Evolutionary conservation across 352 stramenopile species (phyloP), one percentile per base, ranked within the genome.

Genomic region (Aphanomyces euteiches): DNA sequence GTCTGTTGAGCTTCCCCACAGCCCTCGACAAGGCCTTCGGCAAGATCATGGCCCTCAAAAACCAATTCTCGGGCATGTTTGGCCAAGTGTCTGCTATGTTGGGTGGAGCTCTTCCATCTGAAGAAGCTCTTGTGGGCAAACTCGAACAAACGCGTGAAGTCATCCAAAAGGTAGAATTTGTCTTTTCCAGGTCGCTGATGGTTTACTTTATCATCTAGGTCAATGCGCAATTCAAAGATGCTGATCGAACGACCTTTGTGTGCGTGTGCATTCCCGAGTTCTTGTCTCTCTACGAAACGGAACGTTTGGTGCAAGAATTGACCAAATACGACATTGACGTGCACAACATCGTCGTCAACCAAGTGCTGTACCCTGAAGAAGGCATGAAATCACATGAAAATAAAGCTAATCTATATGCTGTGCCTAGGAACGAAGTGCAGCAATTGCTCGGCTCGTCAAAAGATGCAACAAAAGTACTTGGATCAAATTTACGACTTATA

Each of bases 381-480:
- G 47, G 54, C 56, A 59, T 28, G 10, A 28, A 60, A 34, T 13
- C 17, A 13, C 21, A 68, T 4, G 28, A 28, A 28, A 2, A 28
- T 28, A 28, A 8, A 15, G 15, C 61, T 38, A 41, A 6, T 10
- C 57, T 56, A 47, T n/a, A 17, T 34, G 13, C 3, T 10, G 34
- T 17, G 19, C 34, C 77, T 84, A 48, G 78, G 74, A 50, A 89
- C 84, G 56, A 81, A 75, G 37, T 95, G 87, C 80, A 90, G 88
- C 74, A 99, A 98, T 88, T 98, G 96, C 77, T 85, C 91, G 61
- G 94, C 97, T 17, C 90, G 97, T 74, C 98, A 99, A 74, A 93
- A 96, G 79, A 99, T 99, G 97, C 97, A 99, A 85, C 96, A 99
- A 81, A 99, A 99, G 82, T 99, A 99, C 84, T 98, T 99, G 74